phyloP scores from a whole-genome alignment of 1,139 yeast genomes.

The Zygoascus meyerae region DNA sequence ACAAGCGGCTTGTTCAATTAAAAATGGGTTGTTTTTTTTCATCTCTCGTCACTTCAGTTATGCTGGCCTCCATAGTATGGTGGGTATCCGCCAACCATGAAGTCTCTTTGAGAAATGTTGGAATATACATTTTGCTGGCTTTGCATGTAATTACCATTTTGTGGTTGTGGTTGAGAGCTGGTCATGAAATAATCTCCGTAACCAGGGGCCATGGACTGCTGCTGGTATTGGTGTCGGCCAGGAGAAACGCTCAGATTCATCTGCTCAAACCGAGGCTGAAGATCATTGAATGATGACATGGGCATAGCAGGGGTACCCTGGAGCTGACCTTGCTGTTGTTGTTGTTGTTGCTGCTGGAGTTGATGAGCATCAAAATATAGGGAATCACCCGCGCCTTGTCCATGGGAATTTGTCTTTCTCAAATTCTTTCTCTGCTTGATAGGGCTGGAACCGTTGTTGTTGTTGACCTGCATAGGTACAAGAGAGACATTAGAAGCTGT shows the following conservation, averaged over 20 bases:
- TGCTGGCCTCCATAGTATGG: conserved; percentile 5
- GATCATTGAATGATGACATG: conserved; percentile 1
- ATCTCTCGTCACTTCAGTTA: background rate
- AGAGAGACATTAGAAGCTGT: background rate
- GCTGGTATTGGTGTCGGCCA: conserved; percentile 6
- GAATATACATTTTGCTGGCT: conserved; percentile 1
- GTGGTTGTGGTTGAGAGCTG: background rate
- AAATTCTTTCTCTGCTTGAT: conserved; percentile 1
- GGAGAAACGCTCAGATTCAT: conserved; percentile 4
- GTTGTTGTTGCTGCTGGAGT: conserved; percentile 13
- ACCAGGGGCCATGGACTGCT: background rate
- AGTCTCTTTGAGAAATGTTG: conserved; percentile 3
- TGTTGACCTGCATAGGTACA: background rate
- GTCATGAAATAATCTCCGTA: background rate
- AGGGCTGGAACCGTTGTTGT: background rate
- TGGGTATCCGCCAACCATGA: conserved; percentile 8
- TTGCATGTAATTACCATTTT: background rate
- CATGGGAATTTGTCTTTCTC: conserved; percentile 4
- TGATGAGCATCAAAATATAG: background rate
- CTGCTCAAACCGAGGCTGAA: conserved; percentile 14
- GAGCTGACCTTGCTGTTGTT: conserved; percentile 8
- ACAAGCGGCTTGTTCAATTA: no score
- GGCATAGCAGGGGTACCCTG: background rate
- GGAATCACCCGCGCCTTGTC: background rate
- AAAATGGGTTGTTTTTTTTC: no score